These are phyloP conservation scores for Calonectria pauciramosa DNA, from an alignment of 2,329 filamentous ascomycete species.

Conservation along the genomic window DNA sequence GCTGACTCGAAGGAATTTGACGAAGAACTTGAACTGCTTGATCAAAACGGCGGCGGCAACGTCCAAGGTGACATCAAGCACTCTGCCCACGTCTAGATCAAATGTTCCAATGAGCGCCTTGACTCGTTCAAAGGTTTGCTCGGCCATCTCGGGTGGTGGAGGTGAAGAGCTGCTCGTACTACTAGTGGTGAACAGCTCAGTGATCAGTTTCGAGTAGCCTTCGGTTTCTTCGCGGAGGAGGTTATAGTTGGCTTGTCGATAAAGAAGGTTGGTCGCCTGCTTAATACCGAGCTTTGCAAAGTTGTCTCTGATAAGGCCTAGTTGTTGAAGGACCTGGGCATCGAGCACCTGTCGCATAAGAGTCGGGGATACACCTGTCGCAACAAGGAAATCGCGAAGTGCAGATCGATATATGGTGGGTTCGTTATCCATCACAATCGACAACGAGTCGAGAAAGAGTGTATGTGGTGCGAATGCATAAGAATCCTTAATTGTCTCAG, in stretches of 20 bases:
- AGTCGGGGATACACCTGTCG: conserved; percentile 78
- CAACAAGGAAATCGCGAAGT: conserved; percentile 77
- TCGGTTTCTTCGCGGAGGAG: conserved; percentile 94
- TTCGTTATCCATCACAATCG: conserved; percentile 82
- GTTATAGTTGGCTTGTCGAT: conserved; percentile 97
- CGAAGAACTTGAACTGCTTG: conserved; percentile 93
- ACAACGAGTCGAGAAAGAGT: conserved; percentile 86
- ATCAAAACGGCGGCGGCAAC: conserved; percentile 95
- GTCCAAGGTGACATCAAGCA: conserved; percentile 93
- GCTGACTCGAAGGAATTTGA: conserved; percentile 90
- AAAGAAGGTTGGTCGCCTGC: conserved; percentile 92
- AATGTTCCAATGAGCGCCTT: conserved; percentile 97
- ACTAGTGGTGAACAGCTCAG: conserved; percentile 93
- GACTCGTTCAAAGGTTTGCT: conserved; percentile 90
- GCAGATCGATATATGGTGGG: conserved; percentile 61
- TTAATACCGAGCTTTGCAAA: conserved; percentile 88
- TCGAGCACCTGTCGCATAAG: conserved; percentile 90
- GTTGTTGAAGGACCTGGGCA: conserved; percentile 77
- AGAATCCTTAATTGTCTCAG: conserved; percentile 64
- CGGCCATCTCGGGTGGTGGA: conserved; percentile 81
- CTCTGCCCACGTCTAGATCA: conserved; percentile 94
- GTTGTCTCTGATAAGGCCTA: conserved; percentile 87
- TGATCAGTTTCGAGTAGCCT: conserved; percentile 95
- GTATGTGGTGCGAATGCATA: conserved; percentile 73
- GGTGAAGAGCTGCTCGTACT: conserved; percentile 82